A percentile compares a stretch with the other conserved stretches of the same genome.
These are phyloP conservation scores for Phytophthora palmivora DNA, from an alignment of 352 stramenopile species.

Conservation along the genomic window DNA sequence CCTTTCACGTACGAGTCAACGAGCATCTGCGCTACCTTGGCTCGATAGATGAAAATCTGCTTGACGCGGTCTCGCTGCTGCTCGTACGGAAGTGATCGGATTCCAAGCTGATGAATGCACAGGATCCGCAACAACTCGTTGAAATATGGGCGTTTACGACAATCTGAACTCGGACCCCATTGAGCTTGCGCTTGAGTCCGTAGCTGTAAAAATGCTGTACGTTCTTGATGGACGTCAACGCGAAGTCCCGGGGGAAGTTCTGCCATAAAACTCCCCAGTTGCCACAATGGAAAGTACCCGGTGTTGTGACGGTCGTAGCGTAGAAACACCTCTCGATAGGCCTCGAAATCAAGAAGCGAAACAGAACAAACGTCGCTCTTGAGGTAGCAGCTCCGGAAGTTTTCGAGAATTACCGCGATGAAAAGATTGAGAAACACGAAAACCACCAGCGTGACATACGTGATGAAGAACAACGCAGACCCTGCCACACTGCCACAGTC, in stretches of 20 bases:
- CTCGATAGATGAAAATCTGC: conserved; percentile 85
- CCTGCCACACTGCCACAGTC: conserved; percentile 61
- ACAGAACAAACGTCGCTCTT: conserved; percentile 79
- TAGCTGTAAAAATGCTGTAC: conserved; percentile 71
- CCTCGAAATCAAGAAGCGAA: conserved; percentile 80
- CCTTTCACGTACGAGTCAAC: conserved; percentile 73
- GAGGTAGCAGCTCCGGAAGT: conserved; percentile 83
- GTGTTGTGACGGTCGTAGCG: conserved; percentile 63
- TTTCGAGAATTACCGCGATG: conserved; percentile 84
- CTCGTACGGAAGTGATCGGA: conserved; percentile 80
- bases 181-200: conserved; percentile 74
- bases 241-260: conserved; percentile 65
- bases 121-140: conserved; percentile 79
- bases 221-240: conserved; percentile 49
- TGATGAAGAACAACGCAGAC: conserved; percentile 71
- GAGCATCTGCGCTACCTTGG: conserved; percentile 80
- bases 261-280: conserved; percentile 61
- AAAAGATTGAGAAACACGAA: conserved; percentile 89
- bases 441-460: conserved; percentile 78
- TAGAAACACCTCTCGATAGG: conserved; percentile 72
- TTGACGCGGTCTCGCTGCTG: conserved; percentile 85
- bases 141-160: conserved; percentile 68
- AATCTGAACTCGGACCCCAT: conserved; percentile 32
- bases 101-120: conserved; percentile 85
- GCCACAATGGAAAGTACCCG: conserved; percentile 73